These are phyloP conservation scores for Globisporangium iwayamae DNA, from an alignment of 352 stramenopile species.

Conservation along the genomic window DNA sequence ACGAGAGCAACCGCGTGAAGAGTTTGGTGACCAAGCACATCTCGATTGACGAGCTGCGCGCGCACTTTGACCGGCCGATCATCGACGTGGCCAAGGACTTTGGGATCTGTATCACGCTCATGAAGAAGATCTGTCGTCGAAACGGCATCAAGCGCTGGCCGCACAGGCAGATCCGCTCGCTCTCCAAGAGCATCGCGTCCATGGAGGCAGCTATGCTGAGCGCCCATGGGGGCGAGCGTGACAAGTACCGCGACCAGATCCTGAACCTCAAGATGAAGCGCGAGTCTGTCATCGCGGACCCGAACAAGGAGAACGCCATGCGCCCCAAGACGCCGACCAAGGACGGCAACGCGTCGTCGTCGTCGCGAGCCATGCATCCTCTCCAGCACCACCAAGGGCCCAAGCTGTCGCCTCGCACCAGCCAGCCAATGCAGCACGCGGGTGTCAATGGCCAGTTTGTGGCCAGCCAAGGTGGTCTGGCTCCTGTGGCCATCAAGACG, in stretches of 20 bases:
- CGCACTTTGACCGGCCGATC: conserved; percentile 84
- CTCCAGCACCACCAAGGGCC: conserved; percentile 7
- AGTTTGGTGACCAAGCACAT: conserved; percentile 87
- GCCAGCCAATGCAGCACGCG: conserved; percentile 9
- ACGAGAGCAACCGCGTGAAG: conserved; percentile 86
- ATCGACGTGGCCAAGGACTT: conserved; percentile 89
- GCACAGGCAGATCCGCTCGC: conserved; percentile 68
- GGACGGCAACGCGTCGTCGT: background rate
- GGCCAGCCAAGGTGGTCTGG: background rate
- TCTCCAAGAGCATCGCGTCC: conserved; percentile 85
- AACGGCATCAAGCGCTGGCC: conserved; percentile 74
- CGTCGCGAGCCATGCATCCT: background rate
- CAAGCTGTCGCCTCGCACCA: conserved; percentile 27
- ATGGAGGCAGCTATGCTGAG: conserved; percentile 89
- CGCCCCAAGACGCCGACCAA: conserved; percentile 42
- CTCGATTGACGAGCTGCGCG: conserved; percentile 80
- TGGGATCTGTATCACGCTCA: conserved; percentile 88
- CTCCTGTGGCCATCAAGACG: conserved; percentile 14
- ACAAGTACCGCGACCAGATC: conserved; percentile 87
- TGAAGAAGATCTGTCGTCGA: conserved; percentile 77
- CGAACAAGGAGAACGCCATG: conserved; percentile 73
- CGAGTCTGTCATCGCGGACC: conserved; percentile 82
- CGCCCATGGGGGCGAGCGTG: conserved; percentile 65
- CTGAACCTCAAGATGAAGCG: conserved; percentile 78
- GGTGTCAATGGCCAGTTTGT: background rate